Conservation (phyloP, 805 yeast genomes). For the Ascoidea asiatica region DNA sequence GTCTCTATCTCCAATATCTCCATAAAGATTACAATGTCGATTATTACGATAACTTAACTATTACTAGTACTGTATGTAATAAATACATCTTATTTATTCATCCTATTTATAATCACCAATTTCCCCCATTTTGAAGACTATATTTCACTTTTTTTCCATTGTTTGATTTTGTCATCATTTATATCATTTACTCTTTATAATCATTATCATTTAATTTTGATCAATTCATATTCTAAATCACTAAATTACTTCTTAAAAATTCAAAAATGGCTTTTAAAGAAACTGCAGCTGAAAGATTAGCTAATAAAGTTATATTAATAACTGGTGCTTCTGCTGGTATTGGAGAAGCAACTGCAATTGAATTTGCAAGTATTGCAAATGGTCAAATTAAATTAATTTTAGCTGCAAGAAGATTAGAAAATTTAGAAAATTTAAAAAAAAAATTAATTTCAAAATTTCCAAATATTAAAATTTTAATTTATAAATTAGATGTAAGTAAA, state of each 20-base stretch:
- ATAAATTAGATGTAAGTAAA: constrained; percentile 43
- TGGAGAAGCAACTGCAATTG: constrained; percentile 84
- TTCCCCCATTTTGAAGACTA: no score
- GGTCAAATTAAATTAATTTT: constrained; percentile 62
- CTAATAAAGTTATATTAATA: constrained; percentile 66
- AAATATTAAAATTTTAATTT: constrained; percentile 27
- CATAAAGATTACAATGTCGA: no score
- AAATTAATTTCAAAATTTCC: constrained; percentile 36
- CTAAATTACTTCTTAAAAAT: constrained; percentile 48
- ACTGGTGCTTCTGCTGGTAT: constrained; percentile 98
- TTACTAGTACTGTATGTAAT: no score
- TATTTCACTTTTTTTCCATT: no score
- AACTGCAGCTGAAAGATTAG: constrained; percentile 67
- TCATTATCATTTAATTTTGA: no score
- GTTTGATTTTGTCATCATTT: no score
- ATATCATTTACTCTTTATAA: no score
- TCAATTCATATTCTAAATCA: no score
- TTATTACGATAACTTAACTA: no score
- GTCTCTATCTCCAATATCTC: no score
- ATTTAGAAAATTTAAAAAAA: constrained; percentile 33
- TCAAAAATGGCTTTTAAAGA: constrained; percentile 54
- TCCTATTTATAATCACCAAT: no score
- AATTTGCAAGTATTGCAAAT: constrained; percentile 63
- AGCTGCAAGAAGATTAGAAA: constrained; percentile 66
- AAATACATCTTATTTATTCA: no score